phyloP scores from a whole-genome alignment of 345 rosid genomes.

The Arabidopsis suecica region DNA sequence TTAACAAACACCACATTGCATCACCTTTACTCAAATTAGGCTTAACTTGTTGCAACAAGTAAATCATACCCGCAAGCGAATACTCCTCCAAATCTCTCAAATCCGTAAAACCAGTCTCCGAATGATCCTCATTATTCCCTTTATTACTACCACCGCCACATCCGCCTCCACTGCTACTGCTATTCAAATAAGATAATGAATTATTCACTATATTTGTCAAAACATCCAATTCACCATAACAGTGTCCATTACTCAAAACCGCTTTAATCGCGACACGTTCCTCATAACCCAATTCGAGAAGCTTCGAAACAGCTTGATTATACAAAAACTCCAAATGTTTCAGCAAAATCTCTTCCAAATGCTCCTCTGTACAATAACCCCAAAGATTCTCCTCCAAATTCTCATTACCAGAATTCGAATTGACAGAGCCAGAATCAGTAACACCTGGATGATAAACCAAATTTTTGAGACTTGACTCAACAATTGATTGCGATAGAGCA shows the following conservation, averaged over 20 bases:
- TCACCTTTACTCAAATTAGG: conserved; percentile 90
- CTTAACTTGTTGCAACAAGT: conserved; percentile 80
- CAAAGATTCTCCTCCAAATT: conserved; percentile 60
- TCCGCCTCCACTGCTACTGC: conserved; percentile 10
- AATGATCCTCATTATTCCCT: conserved; percentile 41
- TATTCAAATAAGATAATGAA: conserved; percentile 70
- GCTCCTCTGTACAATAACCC: conserved; percentile 88
- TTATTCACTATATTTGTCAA: conserved; percentile 74
- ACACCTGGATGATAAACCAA: conserved; percentile 56
- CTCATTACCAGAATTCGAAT: conserved; percentile 31
- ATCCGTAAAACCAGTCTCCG: conserved; percentile 65
- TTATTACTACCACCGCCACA: neutral
- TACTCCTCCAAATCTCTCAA: conserved; percentile 83
- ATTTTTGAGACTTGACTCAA: conserved; percentile 68
- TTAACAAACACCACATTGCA: conserved; percentile 95
- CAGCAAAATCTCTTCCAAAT: conserved; percentile 73
- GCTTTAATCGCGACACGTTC: conserved; percentile 79
- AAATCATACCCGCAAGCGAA: conserved; percentile 77
- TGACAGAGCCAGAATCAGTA: conserved; percentile 44
- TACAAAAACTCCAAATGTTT: conserved; percentile 66
- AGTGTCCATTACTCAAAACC: conserved; percentile 73
- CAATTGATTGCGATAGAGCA: conserved; percentile 51
- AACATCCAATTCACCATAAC: conserved; percentile 85
- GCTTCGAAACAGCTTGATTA: conserved; percentile 71
- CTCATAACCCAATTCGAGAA: conserved; percentile 67